Base-by-base conservation (phyloP, 1,284 basidiomycete genomes). In the Inonotus hispidus region DNA sequence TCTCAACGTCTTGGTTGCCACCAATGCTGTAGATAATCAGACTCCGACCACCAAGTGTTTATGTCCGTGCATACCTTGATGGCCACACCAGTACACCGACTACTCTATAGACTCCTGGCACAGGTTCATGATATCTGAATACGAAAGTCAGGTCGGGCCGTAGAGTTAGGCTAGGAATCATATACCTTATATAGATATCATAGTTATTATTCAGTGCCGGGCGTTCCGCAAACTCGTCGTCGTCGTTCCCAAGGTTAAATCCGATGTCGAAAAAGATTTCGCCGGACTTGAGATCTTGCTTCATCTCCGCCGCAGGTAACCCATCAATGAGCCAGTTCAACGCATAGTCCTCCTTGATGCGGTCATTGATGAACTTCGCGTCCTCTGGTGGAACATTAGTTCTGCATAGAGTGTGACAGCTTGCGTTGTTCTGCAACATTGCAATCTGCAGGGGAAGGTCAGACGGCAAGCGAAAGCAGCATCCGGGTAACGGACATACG, bases 241-340 rank as follows among this genome's bases (percentile, higher is more conserved):
- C 82, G 61, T 91, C 85, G 68, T 88, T 78, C 6, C 91, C 88
- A 14, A 92, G 78, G 67, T 90, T 90, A 74, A 92, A 92, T 62
- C 82, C 93, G 82, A 92, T 90, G 73, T 95, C 93, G 70, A 92
- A 93, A 75, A 96, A 97, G 21, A 88, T 72, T 58, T 96, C 93
- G 19, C 83, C 82, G 1, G 85, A 92, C 67, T 87, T 82, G 57
- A 79, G 71, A 71, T 96, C 93, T 52, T 80, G 74, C 75, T 93
- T 95, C 87, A 93, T 90, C 73, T 96, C 93, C 4, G 93, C 93
- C 7, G 92, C 93, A 3, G 96, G 96, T 39, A 98, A 81, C 2
- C 95, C 95, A 69, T 98, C 95, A 50, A 98, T 80, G 59, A 98
- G 86, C 88, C 95, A 96, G 71, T 98, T 98, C 64, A 98, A 77